Evolutionary conservation across 305 asterid genomes (phyloP).

Genomic region (Fraxinus sp.): DNA sequence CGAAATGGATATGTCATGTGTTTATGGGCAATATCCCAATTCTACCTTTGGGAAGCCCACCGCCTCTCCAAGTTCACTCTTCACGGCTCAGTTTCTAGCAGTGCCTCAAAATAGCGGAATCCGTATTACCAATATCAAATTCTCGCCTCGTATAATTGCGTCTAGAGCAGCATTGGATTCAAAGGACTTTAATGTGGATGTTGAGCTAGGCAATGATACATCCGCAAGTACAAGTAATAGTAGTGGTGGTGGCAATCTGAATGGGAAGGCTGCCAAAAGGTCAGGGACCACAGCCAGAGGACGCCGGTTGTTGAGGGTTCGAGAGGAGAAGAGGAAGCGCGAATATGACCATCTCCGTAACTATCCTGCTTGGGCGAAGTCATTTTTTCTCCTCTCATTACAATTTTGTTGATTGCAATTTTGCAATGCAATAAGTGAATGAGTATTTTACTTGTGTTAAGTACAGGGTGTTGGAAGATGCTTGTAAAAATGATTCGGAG

Average conservation of each 20-base stretch:
- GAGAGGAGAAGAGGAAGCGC: conserved; percentile 88
- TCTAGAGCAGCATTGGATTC: conserved; percentile 33
- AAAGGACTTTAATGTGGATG: conserved; percentile 30
- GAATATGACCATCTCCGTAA: conserved; percentile 63
- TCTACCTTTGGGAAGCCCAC: conserved; percentile 24
- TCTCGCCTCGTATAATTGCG: conserved; percentile 18
- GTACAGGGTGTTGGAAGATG: conserved; percentile 83
- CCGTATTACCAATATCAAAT: conserved; percentile 23
- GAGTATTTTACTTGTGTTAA: conserved; percentile 17
- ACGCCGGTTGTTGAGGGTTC: conserved; percentile 72
- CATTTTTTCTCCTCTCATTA: conserved; percentile 14
- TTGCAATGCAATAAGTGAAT: not conserved
- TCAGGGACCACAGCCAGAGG: conserved; percentile 92
- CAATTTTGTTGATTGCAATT: not conserved
- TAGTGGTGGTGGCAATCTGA: conserved; percentile 16
- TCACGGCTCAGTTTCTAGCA: conserved; percentile 26
- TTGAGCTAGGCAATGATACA: conserved; percentile 25
- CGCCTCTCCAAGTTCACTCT: conserved; percentile 29
- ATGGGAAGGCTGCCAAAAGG: conserved; percentile 55
- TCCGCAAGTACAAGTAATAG: conserved; percentile 30
- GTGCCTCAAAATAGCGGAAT: conserved; percentile 28
- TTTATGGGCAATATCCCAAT: conserved; percentile 27
- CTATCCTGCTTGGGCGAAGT: conserved; percentile 98
- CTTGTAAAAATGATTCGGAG: conserved; percentile 79
- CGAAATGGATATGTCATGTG: conserved; percentile 33